phyloP scores from a whole-genome alignment of 208 protist genomes.

The Naegleria lovaniensis region DNA sequence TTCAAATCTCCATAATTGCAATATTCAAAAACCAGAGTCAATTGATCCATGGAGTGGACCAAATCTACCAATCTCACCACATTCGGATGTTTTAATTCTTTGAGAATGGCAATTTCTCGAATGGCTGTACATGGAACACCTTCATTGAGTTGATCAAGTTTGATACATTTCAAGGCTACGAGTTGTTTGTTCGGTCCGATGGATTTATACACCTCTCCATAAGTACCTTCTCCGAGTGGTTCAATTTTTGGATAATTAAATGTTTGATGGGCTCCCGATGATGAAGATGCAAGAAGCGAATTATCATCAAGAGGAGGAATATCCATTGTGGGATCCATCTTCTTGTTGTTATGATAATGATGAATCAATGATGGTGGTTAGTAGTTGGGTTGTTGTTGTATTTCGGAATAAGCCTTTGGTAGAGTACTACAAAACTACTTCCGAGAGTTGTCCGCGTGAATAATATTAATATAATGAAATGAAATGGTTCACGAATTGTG shows the following conservation, averaged over 20 bases:
- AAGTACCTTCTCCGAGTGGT: conserved; percentile 92
- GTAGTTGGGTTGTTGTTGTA: too few relatives aligned
- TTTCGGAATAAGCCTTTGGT: too few relatives aligned
- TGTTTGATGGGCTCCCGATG: not conserved
- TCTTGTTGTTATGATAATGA: not conserved
- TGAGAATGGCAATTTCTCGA: conserved; percentile 80
- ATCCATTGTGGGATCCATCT: not conserved
- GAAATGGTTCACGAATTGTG: too few relatives aligned
- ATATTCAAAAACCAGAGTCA: conserved; percentile 92
- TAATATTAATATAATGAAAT: too few relatives aligned
- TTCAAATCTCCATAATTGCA: conserved; percentile 88
- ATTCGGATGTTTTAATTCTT: conserved; percentile 76
- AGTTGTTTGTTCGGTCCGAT: conserved; percentile 35
- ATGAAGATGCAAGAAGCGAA: not conserved
- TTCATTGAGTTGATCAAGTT: conserved; percentile 63
- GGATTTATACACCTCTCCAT: conserved; percentile 88
- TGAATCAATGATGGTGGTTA: too few relatives aligned
- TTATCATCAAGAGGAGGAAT: not conserved
- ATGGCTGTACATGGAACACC: conserved; percentile 79
- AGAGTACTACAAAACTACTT: too few relatives aligned
- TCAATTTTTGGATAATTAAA: conserved; percentile 60
- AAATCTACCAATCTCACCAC: conserved; percentile 86
- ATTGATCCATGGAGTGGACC: conserved; percentile 76
- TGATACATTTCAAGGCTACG: conserved; percentile 72
- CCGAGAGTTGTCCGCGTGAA: too few relatives aligned